phyloP scores from a whole-genome alignment of 1,284 basidiomycete species.

The Thecaphora thlaspeos region DNA sequence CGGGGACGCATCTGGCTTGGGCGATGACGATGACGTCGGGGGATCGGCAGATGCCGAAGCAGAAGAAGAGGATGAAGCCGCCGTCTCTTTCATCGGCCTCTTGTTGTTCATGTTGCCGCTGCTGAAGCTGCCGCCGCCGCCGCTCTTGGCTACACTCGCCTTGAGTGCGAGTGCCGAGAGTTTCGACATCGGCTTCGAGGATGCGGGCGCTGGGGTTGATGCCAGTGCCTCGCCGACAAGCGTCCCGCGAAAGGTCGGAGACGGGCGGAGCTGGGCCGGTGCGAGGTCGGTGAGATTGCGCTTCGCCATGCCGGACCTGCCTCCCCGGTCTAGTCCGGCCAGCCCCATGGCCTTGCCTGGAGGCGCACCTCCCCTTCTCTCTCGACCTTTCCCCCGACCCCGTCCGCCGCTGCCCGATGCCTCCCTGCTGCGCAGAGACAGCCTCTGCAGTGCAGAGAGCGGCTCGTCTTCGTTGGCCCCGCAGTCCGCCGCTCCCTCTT shows the following conservation, averaged over 20 bases:
- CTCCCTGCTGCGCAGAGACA: conserved; percentile 18
- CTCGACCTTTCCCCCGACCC: neutral
- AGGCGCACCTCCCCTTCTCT: conserved; percentile 15
- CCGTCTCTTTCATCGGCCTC: neutral
- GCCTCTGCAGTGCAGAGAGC: conserved; percentile 66
- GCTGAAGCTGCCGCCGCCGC: conserved; percentile 9
- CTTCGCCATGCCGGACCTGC: conserved; percentile 34
- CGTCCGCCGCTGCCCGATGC: conserved; percentile 3
- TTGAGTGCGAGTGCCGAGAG: conserved; percentile 27
- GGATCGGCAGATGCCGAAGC: too few species aligned
- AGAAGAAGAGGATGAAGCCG: too few species aligned
- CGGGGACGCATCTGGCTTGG: neutral
- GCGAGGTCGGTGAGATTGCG: conserved; percentile 30
- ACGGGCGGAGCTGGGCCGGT: conserved; percentile 2
- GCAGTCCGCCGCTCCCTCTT: too few species aligned
- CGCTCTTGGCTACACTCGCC: conserved; percentile 19
- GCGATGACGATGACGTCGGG: too few species aligned
- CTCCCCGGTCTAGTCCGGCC: conserved; percentile 26
- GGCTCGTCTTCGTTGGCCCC: conserved; percentile 15
- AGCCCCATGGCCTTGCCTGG: conserved; percentile 25
- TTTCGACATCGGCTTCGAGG: conserved; percentile 23
- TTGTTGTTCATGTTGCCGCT: conserved; percentile 1
- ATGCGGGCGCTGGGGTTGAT: neutral
- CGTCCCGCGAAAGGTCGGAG: neutral
- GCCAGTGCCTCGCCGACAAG: neutral